phyloP scores from a whole-genome alignment of 805 yeast genomes.

The Lachancea nothofagi region DNA sequence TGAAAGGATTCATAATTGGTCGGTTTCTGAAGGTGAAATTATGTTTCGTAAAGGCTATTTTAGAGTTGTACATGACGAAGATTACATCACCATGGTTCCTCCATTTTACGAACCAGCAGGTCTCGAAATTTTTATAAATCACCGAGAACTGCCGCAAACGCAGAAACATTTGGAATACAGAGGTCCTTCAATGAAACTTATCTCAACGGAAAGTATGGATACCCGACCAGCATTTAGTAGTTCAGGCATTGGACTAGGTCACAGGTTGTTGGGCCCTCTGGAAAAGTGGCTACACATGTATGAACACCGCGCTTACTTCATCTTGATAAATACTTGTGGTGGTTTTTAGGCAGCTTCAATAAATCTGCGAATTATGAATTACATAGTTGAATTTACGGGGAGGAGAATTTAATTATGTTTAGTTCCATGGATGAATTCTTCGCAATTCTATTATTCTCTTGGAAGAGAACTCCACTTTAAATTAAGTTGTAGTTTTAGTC shows the following conservation, averaged over 20 bases:
- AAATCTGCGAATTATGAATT: neutral
- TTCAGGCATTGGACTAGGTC: conserved; percentile 6
- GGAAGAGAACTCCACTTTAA: neutral
- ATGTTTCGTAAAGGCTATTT: conserved; percentile 37
- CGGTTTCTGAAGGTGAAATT: conserved; percentile 24
- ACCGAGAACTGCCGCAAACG: conserved; percentile 32
- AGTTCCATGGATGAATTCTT: too few species aligned
- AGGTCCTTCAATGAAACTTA: conserved; percentile 16
- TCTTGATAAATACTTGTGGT: conserved; percentile 32
- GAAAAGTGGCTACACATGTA: conserved; percentile 29
- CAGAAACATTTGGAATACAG: conserved; percentile 24
- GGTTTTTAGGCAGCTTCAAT: conserved; percentile 17
- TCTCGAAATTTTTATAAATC: conserved; percentile 42
- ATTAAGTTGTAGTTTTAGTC: neutral
- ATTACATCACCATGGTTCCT: conserved; percentile 56
- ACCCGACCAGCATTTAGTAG: neutral
- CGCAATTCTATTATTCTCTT: neutral
- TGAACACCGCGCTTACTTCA: conserved; percentile 37
- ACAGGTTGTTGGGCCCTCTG: conserved; percentile 6
- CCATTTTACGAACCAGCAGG: conserved; percentile 50
- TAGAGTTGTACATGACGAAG: conserved; percentile 54
- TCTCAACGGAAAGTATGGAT: conserved; percentile 5
- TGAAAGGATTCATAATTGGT: conserved; percentile 23
- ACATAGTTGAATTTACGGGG: too few species aligned
- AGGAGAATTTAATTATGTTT: too few species aligned